Base-by-base conservation (phyloP, 176 grass and related monocot genomes). In the Chloris gayana region DNA sequence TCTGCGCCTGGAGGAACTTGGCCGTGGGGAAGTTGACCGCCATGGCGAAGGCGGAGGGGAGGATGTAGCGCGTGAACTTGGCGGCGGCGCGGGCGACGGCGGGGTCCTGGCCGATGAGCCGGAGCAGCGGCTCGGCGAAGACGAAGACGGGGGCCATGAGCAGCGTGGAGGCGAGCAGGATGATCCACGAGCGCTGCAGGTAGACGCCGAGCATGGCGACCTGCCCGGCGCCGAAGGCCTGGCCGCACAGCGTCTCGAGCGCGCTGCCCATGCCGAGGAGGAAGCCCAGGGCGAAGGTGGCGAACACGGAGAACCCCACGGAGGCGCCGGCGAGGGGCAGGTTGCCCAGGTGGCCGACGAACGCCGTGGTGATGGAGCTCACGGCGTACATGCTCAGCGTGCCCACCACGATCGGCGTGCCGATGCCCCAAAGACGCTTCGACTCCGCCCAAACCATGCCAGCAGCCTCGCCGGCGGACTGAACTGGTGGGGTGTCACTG, bases 221-320 rank as follows among this genome's bases (percentile, higher is more conserved):
- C 49, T 83, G 79, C 0, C 91, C 82, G 1, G 91, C 91, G 12
- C 91, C 88, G 69, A 86, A 93, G 8, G 91, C 86, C 72, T 97
- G 95, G n/a, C 91, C 95, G 69, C 95, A 97, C 1, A 97, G 87
- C 35, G 89, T 97, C 82, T 97, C 91, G 49, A 97, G 68, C 27
- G 95, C 89, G 77, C 91, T 97, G 41, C 89, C 95, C 95, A 97
- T 97, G 66, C 92, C 89, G 15, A 88, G 81, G 68, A 89, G 87
- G 85, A 93, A 93, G 18, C 87, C 87, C 25, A 93, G 75, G 25
- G 84, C 30, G 85, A 93, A 90, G 81, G 72, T 85, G 85, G 54
- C 3, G 84, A 87, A 53, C 38, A 93, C 91, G 84, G 84, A 84
- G 77, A 93, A 84, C 46, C 51, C 72, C 62, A 93, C 76, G 81